Base-by-base conservation (phyloP, 2,329 filamentous ascomycete species). In the Fusarium kyushuense region DNA sequence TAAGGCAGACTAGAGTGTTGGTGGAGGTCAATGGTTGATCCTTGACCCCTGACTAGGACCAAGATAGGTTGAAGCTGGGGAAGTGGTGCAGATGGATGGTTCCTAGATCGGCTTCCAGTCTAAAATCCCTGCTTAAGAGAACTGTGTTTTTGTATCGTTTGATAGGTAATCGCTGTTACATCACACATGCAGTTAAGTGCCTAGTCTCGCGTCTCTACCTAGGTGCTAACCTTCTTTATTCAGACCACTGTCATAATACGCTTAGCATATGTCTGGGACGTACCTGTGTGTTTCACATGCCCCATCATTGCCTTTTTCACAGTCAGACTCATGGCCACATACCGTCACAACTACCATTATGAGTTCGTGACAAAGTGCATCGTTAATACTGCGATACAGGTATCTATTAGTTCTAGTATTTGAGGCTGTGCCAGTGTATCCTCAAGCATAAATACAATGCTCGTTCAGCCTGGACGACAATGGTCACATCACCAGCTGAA, bases 1-100 rank as follows among this genome's bases (percentile, higher is more conserved):
- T n/a, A n/a, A n/a, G n/a, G n/a, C n/a, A n/a, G 33, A 7, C 29
- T 25, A 25, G 53, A 19, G 42, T 43, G 29, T 25, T 21, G 38
- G 49, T 23, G 30, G 46, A 45, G 23, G 36, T 52, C 43, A 64
- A 47, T 53, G 9, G 25, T 13, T 17, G 23, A 41, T 17, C 42
- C 16, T 21, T 43, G n/a, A 48, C 64, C 64, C 64, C 64, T 67
- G 63, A 49, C 53, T 59, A 54, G 57, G 29, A 21, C 29, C 19
- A 57, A 46, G 56, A 27, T 49, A 47, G 58, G 35, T n/a, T 29
- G 25, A 29, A 64, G 29, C 30, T 58, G 51, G 58, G 60, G 58
- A 58, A 63, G 60, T 29, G 59, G 30, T 32, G 23, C 19, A 35
- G 27, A 27, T 27, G 6, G 27, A 38, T 13, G 12, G 27, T 27